Percentiles rank a stretch among this genome's conserved stretches.
Evolutionary conservation across 495 filamentous ascomycete genomes (phyloP).

Genomic region (Lasiosphaeria hispida): DNA sequence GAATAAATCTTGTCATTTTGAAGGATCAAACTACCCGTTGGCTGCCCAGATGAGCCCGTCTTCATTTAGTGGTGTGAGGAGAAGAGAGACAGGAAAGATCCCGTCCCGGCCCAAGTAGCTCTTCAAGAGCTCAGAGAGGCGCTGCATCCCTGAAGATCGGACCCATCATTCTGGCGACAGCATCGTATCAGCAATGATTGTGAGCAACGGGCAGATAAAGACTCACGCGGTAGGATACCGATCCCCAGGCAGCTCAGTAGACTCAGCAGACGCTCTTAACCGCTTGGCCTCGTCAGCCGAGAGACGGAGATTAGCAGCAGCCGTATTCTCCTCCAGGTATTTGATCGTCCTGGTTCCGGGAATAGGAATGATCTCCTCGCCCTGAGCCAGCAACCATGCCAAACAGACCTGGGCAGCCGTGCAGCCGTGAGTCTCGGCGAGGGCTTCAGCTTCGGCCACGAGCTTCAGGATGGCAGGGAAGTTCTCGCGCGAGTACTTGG

Average conservation of each 20-base stretch:
- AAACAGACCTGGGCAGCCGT: conserved; percentile 60
- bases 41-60: too few species aligned
- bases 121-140: too few species aligned
- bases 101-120: too few species aligned
- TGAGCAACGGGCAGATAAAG: too few species aligned
- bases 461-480: conserved; percentile 73
- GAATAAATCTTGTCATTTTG: too few species aligned
- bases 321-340: conserved; percentile 58
- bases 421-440: conserved; percentile 54
- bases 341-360: conserved; percentile 56
- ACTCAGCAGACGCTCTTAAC: conserved; percentile 28
- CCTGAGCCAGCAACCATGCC: conserved; percentile 54
- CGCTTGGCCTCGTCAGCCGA: conserved; percentile 48
- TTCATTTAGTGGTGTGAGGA: too few species aligned
- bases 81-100: too few species aligned
- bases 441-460: conserved; percentile 58
- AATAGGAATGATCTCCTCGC: conserved; percentile 55
- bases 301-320: conserved; percentile 44
- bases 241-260: conserved; percentile 5
- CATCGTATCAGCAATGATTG: too few species aligned
- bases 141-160: too few species aligned
- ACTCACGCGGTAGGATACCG: conserved; percentile 6
- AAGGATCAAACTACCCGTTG: too few species aligned
- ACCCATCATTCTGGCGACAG: too few species aligned
- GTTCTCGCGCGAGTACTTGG: conserved; percentile 65